phyloP scores from a whole-genome alignment of 163 green algal species.

The Prototheca wickerhamii region DNA sequence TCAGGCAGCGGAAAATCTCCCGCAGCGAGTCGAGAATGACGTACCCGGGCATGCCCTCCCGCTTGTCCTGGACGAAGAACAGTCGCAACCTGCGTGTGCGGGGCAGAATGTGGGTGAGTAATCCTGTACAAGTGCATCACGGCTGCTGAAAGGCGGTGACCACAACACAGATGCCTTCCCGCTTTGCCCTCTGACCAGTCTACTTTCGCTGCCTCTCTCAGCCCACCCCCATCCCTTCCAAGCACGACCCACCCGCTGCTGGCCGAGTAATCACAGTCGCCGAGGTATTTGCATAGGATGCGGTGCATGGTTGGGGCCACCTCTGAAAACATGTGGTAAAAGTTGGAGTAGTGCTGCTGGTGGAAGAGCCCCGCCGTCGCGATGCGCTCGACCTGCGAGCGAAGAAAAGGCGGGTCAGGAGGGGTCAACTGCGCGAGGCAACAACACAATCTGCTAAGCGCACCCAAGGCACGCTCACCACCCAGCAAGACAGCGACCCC shows the following conservation, averaged over 20 bases:
- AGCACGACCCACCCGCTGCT: constrained; percentile 3
- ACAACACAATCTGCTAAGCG: not conserved
- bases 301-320: constrained; percentile 15
- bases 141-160: too few species aligned
- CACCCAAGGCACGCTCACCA: not conserved
- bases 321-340: constrained; percentile 26
- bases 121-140: too few species aligned
- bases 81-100: constrained; percentile 6
- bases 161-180: too few species aligned
- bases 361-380: constrained; percentile 9
- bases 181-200: too few species aligned
- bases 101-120: too few species aligned
- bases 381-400: constrained; percentile 8
- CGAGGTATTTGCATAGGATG: constrained; percentile 17
- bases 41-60: not conserved
- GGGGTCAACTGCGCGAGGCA: too few species aligned
- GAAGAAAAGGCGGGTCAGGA: not conserved
- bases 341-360: constrained; percentile 21
- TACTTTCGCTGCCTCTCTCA: not conserved
- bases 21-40: constrained; percentile 9
- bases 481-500: not conserved
- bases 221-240: not conserved
- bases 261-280: constrained; percentile 8
- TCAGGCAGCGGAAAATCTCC: constrained; percentile 12
- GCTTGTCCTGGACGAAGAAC: constrained; percentile 13